Percentiles rank a stretch among this genome's conserved stretches.
phyloP scores from a whole-genome alignment of 106 monocot genomes.

The Hemerocallis citrina region DNA sequence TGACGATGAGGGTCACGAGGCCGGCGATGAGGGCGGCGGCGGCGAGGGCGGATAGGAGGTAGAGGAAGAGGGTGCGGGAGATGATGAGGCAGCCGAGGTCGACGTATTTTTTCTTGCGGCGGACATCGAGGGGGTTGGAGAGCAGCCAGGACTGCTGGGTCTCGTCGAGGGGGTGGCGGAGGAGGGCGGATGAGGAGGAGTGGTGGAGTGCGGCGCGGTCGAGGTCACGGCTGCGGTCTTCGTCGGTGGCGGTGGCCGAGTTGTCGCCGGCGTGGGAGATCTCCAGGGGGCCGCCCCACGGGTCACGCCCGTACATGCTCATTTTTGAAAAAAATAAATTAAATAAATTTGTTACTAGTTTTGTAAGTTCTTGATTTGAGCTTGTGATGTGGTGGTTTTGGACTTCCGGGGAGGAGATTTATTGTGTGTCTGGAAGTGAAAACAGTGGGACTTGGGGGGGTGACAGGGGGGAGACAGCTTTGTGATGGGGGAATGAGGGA shows the following conservation, averaged over 20 bases:
- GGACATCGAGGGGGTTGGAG: conserved; percentile 75
- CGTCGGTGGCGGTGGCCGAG: conserved; percentile 84
- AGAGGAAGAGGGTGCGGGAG: conserved; percentile 70
- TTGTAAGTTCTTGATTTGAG: too few species aligned
- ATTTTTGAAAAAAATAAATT: too few species aligned
- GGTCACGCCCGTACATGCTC: conserved; percentile 57
- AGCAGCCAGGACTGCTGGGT: conserved; percentile 99
- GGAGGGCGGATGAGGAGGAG: conserved; percentile 11
- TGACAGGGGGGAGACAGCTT: too few species aligned
- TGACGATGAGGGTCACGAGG: conserved; percentile 50
- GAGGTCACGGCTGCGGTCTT: conserved; percentile 90
- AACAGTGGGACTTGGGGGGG: too few species aligned
- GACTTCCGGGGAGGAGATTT: too few species aligned
- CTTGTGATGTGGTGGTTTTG: too few species aligned
- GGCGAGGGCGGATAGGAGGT: conserved; percentile 44
- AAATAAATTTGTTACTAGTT: too few species aligned
- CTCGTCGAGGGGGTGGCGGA: conserved; percentile 62
- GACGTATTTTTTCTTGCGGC: conserved; percentile 93
- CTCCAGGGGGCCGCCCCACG: conserved; percentile 95
- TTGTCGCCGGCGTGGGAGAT: conserved; percentile 73
- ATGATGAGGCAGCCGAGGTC: conserved; percentile 92
- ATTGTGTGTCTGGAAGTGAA: too few species aligned
- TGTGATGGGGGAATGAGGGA: too few species aligned
- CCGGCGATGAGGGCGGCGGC: conserved; percentile 56
- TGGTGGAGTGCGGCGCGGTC: conserved; percentile 74